These are phyloP conservation scores for Candida freyschussii DNA, from an alignment of 1,139 yeast genomes.

Conservation along the genomic window DNA sequence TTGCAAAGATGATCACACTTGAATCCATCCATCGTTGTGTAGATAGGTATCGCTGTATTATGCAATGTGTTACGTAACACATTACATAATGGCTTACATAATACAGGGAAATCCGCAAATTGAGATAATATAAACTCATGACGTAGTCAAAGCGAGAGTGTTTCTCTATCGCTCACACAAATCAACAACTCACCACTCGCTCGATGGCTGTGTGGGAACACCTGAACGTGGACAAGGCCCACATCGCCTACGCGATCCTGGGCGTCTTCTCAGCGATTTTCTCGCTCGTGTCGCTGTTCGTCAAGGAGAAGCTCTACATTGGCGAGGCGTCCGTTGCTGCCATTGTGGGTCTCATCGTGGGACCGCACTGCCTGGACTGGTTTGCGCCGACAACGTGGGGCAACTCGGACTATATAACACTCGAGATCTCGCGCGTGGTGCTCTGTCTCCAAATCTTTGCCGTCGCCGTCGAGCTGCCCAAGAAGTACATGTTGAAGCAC, in stretches of 20 bases:
- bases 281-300: slow-evolving; percentile 84
- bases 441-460: slow-evolving; percentile 93
- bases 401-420: slow-evolving; percentile 75
- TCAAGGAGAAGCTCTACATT: slow-evolving; percentile 81
- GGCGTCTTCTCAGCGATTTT: slow-evolving; percentile 87
- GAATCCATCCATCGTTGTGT: too few species aligned
- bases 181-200: slow-evolving; percentile 3
- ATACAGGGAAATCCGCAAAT: too few species aligned
- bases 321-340: slow-evolving; percentile 97
- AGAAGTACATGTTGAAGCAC: slow-evolving; percentile 86
- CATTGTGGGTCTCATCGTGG: slow-evolving; percentile 84
- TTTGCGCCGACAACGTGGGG: slow-evolving; percentile 91
- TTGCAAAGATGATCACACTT: too few species aligned
- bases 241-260: slow-evolving; percentile 87
- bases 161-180: too few species aligned
- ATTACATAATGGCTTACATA: too few species aligned
- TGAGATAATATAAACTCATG: too few species aligned
- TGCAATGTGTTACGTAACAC: too few species aligned
- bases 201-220: slow-evolving; percentile 33
- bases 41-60: too few species aligned
- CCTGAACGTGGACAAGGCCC: slow-evolving; percentile 50
- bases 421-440: slow-evolving; percentile 85
- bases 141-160: too few species aligned
- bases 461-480: slow-evolving; percentile 94
- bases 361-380: slow-evolving; percentile 91